A percentile compares a stretch with the other conserved stretches of the same genome.
Evolutionary conservation across 495 filamentous ascomycete genomes (phyloP).

Genomic region (Hypoxylon trugodes): DNA sequence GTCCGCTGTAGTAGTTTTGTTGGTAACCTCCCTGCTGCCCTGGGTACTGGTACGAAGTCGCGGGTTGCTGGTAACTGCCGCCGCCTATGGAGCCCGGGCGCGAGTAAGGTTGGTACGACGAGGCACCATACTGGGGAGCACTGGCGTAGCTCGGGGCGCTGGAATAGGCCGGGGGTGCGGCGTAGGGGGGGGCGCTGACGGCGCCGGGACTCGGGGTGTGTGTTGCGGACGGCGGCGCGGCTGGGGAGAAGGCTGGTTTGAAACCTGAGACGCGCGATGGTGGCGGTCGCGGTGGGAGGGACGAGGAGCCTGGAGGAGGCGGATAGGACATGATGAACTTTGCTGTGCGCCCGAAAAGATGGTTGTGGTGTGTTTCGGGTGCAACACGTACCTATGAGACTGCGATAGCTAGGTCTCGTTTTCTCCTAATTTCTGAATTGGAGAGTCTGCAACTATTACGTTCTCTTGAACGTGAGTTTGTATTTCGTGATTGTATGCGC

Average conservation of each 20-base stretch:
- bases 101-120: conserved; percentile 47
- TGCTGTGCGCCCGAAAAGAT: conserved; percentile 51
- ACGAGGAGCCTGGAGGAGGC: conserved; percentile 84
- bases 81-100: conserved; percentile 44
- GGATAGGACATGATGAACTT: conserved; percentile 96
- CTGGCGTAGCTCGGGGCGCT: conserved; percentile 50
- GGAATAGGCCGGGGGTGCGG: conserved; percentile 45
- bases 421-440: conserved; percentile 1
- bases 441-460: background rate
- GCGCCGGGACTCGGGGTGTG: conserved; percentile 44
- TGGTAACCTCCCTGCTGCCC: conserved; percentile 59
- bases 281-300: conserved; percentile 86
- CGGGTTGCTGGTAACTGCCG: conserved; percentile 43
- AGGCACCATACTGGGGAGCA: conserved; percentile 47
- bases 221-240: conserved; percentile 41
- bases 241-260: conserved; percentile 65
- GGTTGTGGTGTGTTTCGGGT: conserved; percentile 37
- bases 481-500: background rate
- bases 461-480: background rate
- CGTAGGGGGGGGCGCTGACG: conserved; percentile 41
- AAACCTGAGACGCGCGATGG: conserved; percentile 67
- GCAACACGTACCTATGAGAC: conserved; percentile 60
- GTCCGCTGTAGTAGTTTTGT: conserved; percentile 56
- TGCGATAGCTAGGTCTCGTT: conserved; percentile 35
- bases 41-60: conserved; percentile 48